A percentile compares a stretch with the other conserved stretches of the same genome.
phyloP scores from a whole-genome alignment of 805 yeast species.

The Nakazawaea anatomiae region DNA sequence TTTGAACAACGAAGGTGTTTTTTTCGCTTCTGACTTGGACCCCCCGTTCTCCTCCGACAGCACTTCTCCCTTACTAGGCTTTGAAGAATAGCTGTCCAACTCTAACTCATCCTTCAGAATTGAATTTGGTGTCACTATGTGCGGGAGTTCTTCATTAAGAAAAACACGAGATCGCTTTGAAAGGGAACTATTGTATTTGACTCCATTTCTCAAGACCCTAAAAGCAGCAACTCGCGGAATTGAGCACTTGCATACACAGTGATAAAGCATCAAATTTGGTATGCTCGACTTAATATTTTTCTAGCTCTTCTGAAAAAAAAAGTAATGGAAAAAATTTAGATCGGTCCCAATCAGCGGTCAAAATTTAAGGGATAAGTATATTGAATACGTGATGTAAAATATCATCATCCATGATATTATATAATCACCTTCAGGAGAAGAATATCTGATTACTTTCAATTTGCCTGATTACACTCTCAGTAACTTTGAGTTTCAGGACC shows the following conservation, averaged over 20 bases:
- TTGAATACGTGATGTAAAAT: too few relatives aligned
- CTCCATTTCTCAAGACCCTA: background rate
- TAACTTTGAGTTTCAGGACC: too few relatives aligned
- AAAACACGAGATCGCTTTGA: background rate
- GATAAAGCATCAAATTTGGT: background rate
- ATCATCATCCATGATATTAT: too few relatives aligned
- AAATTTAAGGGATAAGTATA: background rate
- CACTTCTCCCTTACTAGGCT: too few relatives aligned
- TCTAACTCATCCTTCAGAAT: background rate
- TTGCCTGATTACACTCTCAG: too few relatives aligned
- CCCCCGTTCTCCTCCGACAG: too few relatives aligned
- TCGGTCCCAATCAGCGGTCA: background rate
- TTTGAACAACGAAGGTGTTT: constrained; percentile 1
- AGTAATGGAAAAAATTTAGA: background rate
- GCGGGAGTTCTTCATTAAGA: background rate
- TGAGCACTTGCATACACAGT: background rate
- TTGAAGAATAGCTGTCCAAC: background rate
- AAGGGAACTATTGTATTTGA: background rate
- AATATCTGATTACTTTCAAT: too few relatives aligned
- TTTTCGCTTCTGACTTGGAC: background rate
- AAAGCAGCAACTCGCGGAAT: background rate
- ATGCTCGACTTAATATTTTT: background rate
- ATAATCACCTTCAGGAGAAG: too few relatives aligned
- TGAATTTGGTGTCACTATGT: background rate
- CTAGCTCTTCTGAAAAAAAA: background rate